Evolutionary conservation across 345 rosid genomes (phyloP).

Genomic region (Heritiera fomes): DNA sequence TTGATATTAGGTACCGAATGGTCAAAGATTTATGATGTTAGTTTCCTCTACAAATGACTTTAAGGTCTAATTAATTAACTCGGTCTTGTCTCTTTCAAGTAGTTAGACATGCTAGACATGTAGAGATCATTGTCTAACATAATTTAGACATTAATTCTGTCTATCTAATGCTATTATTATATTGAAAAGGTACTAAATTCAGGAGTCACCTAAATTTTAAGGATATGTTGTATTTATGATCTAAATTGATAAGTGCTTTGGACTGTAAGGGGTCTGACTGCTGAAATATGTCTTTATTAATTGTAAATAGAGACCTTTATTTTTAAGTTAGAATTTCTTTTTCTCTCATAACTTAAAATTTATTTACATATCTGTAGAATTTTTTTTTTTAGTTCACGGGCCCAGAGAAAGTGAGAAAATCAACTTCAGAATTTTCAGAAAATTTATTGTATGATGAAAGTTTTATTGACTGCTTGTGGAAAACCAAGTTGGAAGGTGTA

Average conservation of each 20-base stretch:
- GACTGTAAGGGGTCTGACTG: background rate
- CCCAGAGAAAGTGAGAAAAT: background rate
- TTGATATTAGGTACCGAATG: too few species aligned
- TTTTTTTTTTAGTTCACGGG: background rate
- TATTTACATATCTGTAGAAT: background rate
- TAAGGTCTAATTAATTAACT: background rate
- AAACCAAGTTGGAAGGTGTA: background rate
- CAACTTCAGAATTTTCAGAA: background rate
- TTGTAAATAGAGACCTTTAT: background rate
- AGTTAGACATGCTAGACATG: constrained; percentile 2
- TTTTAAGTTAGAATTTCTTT: background rate
- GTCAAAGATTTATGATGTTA: too few species aligned
- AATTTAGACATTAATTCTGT: background rate
- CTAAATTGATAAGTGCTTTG: background rate
- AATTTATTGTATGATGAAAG: background rate
- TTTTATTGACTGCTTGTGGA: background rate
- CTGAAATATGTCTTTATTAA: background rate
- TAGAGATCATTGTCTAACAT: background rate
- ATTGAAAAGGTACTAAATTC: background rate
- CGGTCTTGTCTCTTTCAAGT: background rate
- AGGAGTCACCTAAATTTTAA: background rate
- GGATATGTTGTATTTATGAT: background rate
- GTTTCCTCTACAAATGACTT: background rate
- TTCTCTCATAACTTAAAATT: background rate
- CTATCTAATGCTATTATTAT: background rate